A percentile compares a stretch with the other conserved stretches of the same genome.
Conservation (phyloP, 2,329 filamentous ascomycete species). For the Aulographum hederae region DNA sequence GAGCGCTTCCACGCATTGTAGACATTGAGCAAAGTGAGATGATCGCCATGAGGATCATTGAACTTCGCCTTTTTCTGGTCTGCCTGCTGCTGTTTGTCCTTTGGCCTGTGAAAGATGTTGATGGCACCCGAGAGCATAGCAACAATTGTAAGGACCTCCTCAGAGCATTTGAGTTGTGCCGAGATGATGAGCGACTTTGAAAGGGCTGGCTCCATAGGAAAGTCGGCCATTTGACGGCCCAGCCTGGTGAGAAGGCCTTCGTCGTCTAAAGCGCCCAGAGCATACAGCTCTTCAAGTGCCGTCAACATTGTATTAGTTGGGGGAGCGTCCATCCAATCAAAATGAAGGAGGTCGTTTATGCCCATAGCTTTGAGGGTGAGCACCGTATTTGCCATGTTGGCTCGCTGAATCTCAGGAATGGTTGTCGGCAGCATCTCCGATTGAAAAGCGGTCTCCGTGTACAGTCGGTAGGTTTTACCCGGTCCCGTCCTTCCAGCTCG, state of each 20-base stretch:
- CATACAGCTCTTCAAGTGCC: conserved; percentile 87
- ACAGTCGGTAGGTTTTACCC: conserved; percentile 88
- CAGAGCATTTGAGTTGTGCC: conserved; percentile 73
- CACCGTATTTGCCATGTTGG: conserved; percentile 84
- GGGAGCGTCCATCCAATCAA: conserved; percentile 98
- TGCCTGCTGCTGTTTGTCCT: conserved; percentile 90
- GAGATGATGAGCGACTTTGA: conserved; percentile 81
- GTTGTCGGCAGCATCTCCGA: conserved; percentile 94
- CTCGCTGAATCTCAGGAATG: conserved; percentile 89
- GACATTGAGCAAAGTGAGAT: conserved; percentile 86
- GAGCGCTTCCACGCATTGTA: conserved; percentile 93
- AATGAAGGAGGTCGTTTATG: conserved; percentile 91
- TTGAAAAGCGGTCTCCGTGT: conserved; percentile 89
- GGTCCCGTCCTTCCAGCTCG: conserved; percentile 87
- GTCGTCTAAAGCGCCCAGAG: conserved; percentile 78
- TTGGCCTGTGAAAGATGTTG: conserved; percentile 83
- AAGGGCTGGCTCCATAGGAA: conserved; percentile 88
- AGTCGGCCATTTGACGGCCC: conserved; percentile 94
- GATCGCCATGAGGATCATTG: conserved; percentile 85
- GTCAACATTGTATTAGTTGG: conserved; percentile 97
- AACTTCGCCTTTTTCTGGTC: conserved; percentile 98
- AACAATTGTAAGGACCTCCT: conserved; percentile 87
- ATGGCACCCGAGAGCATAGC: conserved; percentile 70
- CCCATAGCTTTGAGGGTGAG: conserved; percentile 98
- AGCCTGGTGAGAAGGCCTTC: conserved; percentile 84